A percentile compares a stretch with the other conserved stretches of the same genome.
Evolutionary conservation across 257 asterid species (phyloP).

Genomic region (Linderniella brevidens): DNA sequence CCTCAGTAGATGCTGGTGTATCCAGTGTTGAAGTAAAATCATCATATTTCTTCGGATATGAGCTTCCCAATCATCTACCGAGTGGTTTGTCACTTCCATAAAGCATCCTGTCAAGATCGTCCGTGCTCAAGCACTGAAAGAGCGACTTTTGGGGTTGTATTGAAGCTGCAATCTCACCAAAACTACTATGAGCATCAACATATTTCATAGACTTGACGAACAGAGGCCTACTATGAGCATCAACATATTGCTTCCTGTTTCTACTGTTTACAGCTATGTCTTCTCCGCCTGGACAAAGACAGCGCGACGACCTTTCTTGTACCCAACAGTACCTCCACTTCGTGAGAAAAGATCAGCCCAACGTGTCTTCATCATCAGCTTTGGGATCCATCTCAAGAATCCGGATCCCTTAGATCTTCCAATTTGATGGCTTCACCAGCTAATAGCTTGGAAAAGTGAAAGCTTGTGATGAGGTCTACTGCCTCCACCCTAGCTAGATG

Average conservation of each 20-base stretch:
- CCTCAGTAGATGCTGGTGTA: too few species aligned
- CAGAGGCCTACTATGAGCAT: conserved; percentile 52
- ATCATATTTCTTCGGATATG: too few species aligned
- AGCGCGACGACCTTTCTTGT: conserved; percentile 62
- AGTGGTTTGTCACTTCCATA: conserved; percentile 67
- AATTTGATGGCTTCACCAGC: conserved; percentile 45
- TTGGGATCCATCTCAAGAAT: conserved; percentile 84
- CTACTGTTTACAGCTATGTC: conserved; percentile 47
- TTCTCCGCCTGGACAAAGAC: conserved; percentile 47
- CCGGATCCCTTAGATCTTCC: conserved; percentile 79
- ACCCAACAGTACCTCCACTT: conserved; percentile 78
- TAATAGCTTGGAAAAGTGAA: conserved; percentile 52
- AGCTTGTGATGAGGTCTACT: too few species aligned
- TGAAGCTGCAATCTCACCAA: conserved; percentile 49
- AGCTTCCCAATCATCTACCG: conserved; percentile 86
- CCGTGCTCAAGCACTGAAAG: conserved; percentile 51
- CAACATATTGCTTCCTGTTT: conserved; percentile 61
- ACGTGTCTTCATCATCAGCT: conserved; percentile 65
- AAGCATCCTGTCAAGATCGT: conserved; percentile 76
- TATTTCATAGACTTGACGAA: too few species aligned
- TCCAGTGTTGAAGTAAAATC: too few species aligned
- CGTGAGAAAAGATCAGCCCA: conserved; percentile 48
- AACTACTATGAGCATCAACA: conserved; percentile 29
- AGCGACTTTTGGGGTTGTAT: conserved; percentile 29
- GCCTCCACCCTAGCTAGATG: conserved; percentile 94